Conservation (phyloP, 768 basidiomycete genomes). For the Nidula microcarpa region DNA sequence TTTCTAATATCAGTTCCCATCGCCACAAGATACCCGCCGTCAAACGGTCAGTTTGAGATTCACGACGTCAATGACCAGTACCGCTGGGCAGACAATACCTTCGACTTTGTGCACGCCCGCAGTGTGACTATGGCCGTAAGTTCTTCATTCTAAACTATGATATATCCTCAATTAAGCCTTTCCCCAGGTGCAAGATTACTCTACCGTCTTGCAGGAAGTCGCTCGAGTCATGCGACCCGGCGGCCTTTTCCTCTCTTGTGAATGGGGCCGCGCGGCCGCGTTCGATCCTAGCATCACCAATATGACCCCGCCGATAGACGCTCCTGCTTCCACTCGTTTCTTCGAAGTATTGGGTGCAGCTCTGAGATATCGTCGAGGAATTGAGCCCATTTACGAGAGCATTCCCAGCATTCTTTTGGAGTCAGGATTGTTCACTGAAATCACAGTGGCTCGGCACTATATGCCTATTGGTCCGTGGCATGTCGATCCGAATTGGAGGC, state of each 20-base stretch:
- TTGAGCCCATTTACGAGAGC: conserved; percentile 30
- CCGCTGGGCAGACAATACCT: conserved; percentile 48
- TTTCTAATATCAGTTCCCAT: conserved; percentile 55
- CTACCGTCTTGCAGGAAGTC: conserved; percentile 49
- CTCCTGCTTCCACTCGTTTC: conserved; percentile 36
- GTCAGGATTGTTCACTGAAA: conserved; percentile 37
- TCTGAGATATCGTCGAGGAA: conserved; percentile 25
- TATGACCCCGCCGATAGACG: conserved; percentile 20
- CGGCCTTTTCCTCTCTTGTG: conserved; percentile 67
- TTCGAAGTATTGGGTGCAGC: conserved; percentile 32
- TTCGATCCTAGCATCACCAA: conserved; percentile 28
- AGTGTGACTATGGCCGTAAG: conserved; percentile 54
- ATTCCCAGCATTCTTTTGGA: conserved; percentile 34
- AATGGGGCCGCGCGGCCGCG: conserved; percentile 46
- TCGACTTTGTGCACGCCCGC: conserved; percentile 71
- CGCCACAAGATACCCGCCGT: conserved; percentile 55
- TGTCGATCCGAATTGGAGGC: conserved; percentile 21
- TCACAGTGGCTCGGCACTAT: conserved; percentile 25
- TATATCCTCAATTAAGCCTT: neutral
- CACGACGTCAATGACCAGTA: conserved; percentile 53
- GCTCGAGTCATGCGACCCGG: conserved; percentile 64
- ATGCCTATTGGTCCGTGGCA: conserved; percentile 63
- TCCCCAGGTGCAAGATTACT: conserved; percentile 53
- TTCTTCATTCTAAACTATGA: neutral
- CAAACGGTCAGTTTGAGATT: conserved; percentile 65